phyloP scores from a whole-genome alignment of 129 eudicot genomes.

The Lonicera japonica region DNA sequence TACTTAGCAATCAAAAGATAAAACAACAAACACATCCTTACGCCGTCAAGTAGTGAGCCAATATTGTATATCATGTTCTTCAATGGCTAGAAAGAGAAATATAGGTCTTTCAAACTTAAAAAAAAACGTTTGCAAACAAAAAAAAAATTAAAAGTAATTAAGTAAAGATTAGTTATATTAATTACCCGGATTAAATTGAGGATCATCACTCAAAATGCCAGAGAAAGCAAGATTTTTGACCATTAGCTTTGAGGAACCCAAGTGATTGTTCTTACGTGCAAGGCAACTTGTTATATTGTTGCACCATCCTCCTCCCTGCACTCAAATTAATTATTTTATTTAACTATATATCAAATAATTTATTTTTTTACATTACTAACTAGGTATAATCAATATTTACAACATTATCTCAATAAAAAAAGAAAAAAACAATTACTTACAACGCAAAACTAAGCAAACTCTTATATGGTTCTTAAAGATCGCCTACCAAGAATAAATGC shows the following conservation, averaged over 20 bases:
- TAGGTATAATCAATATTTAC: no score
- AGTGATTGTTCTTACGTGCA: conserved; percentile 39
- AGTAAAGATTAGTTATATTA: neutral
- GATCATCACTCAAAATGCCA: conserved; percentile 61
- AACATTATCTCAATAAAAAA: no score
- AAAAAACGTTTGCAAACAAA: neutral
- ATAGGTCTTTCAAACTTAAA: neutral
- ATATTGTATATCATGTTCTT: no score
- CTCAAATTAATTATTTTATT: neutral
- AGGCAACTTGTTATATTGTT: conserved; percentile 70
- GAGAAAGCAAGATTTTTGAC: conserved; percentile 58
- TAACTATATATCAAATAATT: neutral
- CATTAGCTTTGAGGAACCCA: conserved; percentile 83
- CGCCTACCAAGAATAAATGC: no score
- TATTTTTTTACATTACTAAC: no score
- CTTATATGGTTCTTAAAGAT: no score
- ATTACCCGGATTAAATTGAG: conserved; percentile 63
- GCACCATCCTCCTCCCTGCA: conserved; percentile 99
- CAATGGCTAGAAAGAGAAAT: neutral
- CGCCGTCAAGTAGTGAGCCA: no score
- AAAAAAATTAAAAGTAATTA: neutral
- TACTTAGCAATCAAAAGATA: no score
- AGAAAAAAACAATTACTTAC: no score
- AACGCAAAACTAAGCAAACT: no score
- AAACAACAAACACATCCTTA: no score